These are phyloP conservation scores for Rhizopogon roseolus DNA, from an alignment of 768 basidiomycete genomes.

Conservation along the genomic window DNA sequence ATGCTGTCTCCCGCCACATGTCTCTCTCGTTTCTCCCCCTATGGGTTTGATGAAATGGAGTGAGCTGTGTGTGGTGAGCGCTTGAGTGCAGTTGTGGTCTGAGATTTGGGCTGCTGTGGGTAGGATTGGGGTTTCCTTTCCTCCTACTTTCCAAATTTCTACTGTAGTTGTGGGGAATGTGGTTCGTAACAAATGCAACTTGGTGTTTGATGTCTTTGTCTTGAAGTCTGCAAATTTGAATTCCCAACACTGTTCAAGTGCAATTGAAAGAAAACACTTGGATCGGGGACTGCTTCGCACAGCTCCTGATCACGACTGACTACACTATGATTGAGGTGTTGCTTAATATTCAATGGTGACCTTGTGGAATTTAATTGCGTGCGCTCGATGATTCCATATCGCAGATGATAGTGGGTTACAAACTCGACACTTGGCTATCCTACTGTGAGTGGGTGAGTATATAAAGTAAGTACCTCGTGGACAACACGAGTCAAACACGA, in stretches of 20 bases:
- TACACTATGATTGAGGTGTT: too few relatives aligned
- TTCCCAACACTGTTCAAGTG: neutral
- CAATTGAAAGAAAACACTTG: too few relatives aligned
- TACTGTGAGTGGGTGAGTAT: too few relatives aligned
- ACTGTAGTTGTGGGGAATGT: neutral
- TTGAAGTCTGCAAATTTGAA: neutral
- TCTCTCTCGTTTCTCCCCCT: slow-evolving; percentile 38
- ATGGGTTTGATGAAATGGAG: slow-evolving; percentile 41
- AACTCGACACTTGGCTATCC: too few relatives aligned
- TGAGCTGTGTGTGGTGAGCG: slow-evolving; percentile 40
- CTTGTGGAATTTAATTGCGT: too few relatives aligned
- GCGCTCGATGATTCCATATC: too few relatives aligned
- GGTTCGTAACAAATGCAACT: slow-evolving; percentile 6
- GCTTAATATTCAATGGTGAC: too few relatives aligned
- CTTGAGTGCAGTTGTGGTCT: slow-evolving; percentile 18
- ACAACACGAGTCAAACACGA: too few relatives aligned
- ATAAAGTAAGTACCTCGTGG: too few relatives aligned
- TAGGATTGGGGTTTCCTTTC: slow-evolving; percentile 2
- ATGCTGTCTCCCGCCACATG: slow-evolving; percentile 27
- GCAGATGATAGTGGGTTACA: too few relatives aligned
- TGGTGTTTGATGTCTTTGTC: slow-evolving; percentile 5
- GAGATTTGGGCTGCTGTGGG: slow-evolving; percentile 3
- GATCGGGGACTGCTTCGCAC: too few relatives aligned
- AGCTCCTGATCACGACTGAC: too few relatives aligned
- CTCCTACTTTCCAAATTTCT: slow-evolving; percentile 2